Conservation (phyloP, 805 yeast species). For the Dipodascus geniculatus region DNA sequence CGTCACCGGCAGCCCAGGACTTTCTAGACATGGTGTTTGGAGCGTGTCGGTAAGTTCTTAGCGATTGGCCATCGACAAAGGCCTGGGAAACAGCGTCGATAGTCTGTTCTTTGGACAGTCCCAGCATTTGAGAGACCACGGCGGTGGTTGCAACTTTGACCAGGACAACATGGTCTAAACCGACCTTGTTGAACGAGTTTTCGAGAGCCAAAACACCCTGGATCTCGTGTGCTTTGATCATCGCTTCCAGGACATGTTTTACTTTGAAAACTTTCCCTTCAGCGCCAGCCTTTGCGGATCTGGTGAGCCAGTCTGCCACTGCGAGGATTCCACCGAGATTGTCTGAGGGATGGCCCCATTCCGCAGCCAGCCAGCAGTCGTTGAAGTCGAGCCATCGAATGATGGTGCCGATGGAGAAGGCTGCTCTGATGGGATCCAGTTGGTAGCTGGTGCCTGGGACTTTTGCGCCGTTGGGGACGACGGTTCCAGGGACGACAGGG, state of each 20-base stretch:
- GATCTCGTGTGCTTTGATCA: slow-evolving; percentile 55
- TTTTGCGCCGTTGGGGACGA: slow-evolving; percentile 42
- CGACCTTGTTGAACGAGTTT: slow-evolving; percentile 48
- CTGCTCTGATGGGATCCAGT: slow-evolving; percentile 48
- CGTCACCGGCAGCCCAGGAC: slow-evolving; percentile 62
- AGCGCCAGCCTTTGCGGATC: slow-evolving; percentile 29
- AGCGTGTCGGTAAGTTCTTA: slow-evolving; percentile 52
- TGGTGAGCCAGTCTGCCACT: slow-evolving; percentile 43
- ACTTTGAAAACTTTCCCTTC: slow-evolving; percentile 35
- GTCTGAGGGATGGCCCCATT: slow-evolving; percentile 60
- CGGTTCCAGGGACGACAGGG: slow-evolving; percentile 45
- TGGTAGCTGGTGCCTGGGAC: slow-evolving; percentile 40
- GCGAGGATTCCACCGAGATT: slow-evolving; percentile 49
- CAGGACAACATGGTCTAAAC: slow-evolving; percentile 46
- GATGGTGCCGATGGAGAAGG: slow-evolving; percentile 44
- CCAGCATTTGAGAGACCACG: slow-evolving; percentile 43
- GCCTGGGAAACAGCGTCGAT: slow-evolving; percentile 47
- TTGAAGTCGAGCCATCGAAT: slow-evolving; percentile 53
- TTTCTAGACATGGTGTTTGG: slow-evolving; percentile 54
- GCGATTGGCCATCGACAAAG: slow-evolving; percentile 46
- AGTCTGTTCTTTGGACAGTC: slow-evolving; percentile 38
- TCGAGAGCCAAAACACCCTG: slow-evolving; percentile 49
- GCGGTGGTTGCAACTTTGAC: slow-evolving; percentile 54
- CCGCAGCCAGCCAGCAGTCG: slow-evolving; percentile 60
- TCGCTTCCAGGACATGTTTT: slow-evolving; percentile 39